phyloP scores from a whole-genome alignment of 1,139 yeast species.

The Yamadazyma membranifaciens region DNA sequence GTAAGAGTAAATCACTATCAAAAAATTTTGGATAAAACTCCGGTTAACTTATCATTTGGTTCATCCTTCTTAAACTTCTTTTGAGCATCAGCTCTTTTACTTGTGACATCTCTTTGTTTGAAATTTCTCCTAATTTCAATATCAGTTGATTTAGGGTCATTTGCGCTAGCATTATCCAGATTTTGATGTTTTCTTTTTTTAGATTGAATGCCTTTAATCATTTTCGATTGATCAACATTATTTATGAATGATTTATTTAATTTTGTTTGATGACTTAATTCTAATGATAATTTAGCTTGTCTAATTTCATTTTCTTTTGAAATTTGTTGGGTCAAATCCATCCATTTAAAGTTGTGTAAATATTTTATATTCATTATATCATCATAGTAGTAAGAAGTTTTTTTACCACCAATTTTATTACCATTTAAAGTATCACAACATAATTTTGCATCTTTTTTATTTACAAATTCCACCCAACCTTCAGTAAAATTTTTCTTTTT shows the following conservation, averaged over 20 bases:
- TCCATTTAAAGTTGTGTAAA: slow-evolving; percentile 91
- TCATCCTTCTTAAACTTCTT: slow-evolving; percentile 45
- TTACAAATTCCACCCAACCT: slow-evolving; percentile 94
- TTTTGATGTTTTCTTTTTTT: slow-evolving; percentile 30
- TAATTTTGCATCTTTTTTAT: slow-evolving; percentile 82
- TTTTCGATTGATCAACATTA: slow-evolving; percentile 85
- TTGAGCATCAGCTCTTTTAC: slow-evolving; percentile 64
- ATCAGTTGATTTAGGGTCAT: slow-evolving; percentile 17
- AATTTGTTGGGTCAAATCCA: slow-evolving; percentile 89
- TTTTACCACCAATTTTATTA: slow-evolving; percentile 86
- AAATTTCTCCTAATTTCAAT: slow-evolving; percentile 50
- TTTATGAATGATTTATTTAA: slow-evolving; percentile 79
- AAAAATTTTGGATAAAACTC: slow-evolving; percentile 42
- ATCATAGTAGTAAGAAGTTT: slow-evolving; percentile 89
- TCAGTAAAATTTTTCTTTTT: slow-evolving; percentile 85
- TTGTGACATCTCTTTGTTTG: slow-evolving; percentile 62
- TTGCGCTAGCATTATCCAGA: slow-evolving; percentile 5
- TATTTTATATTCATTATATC: slow-evolving; percentile 90
- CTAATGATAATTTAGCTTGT: slow-evolving; percentile 83
- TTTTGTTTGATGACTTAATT: slow-evolving; percentile 83
- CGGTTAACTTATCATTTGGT: slow-evolving; percentile 43
- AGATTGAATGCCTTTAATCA: slow-evolving; percentile 68
- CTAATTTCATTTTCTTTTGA: slow-evolving; percentile 87
- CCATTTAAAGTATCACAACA: slow-evolving; percentile 88
- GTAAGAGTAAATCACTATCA: slow-evolving; percentile 2